Conservation (phyloP, 2,329 filamentous ascomycete genomes). For the Cladosporium sp. region DNA sequence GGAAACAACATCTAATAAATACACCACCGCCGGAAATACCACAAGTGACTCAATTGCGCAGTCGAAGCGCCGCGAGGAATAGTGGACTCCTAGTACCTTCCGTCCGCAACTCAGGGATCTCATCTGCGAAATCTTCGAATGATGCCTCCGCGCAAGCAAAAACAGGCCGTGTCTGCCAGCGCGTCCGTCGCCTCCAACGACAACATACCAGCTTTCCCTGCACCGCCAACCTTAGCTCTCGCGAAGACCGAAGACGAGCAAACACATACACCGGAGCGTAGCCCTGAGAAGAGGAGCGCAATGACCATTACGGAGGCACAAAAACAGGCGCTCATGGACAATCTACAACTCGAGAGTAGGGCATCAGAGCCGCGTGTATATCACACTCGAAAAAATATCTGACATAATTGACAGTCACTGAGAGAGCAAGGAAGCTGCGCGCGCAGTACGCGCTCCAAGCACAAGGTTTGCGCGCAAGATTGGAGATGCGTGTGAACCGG, state of each 20-base stretch:
- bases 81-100: too few species aligned
- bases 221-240: not conserved
- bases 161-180: slow-evolving; percentile 4
- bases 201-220: slow-evolving; percentile 4
- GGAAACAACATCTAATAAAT: not conserved
- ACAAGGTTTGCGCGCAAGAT: slow-evolving; percentile 73
- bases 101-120: not conserved
- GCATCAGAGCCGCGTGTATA: not conserved
- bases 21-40: not conserved
- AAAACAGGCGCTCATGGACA: slow-evolving; percentile 83
- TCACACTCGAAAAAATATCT: not conserved
- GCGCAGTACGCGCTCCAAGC: slow-evolving; percentile 86
- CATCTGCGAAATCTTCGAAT: not conserved
- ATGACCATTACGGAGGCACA: slow-evolving; percentile 46
- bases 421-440: slow-evolving; percentile 78
- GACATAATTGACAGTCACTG: slow-evolving; percentile 57
- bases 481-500: slow-evolving; percentile 89
- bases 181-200: slow-evolving; percentile 12
- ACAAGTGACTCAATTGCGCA: not conserved
- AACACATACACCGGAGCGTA: slow-evolving; percentile 17
- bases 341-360: slow-evolving; percentile 80
- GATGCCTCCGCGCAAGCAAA: slow-evolving; percentile 8
- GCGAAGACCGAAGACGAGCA: slow-evolving; percentile 13
- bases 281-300: slow-evolving; percentile 1
- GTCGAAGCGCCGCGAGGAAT: too few species aligned